A percentile compares a stretch with the other conserved stretches of the same genome.
These are phyloP conservation scores for Lindgomyces ingoldianus DNA, from an alignment of 495 filamentous ascomycete species.

Conservation along the genomic window DNA sequence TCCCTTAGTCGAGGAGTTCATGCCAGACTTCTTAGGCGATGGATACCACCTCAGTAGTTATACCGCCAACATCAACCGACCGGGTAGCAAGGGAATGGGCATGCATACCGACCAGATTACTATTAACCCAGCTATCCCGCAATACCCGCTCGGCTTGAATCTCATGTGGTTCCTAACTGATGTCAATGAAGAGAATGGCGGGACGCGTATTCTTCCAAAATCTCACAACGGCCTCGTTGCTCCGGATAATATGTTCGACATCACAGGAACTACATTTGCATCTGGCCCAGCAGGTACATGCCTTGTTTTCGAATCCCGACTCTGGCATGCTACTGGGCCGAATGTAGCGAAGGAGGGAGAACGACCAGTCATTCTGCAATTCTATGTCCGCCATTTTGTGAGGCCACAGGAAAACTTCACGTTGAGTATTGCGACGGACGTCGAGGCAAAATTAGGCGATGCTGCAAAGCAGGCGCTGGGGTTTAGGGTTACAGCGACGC, in stretches of 20 bases:
- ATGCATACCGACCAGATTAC: background rate
- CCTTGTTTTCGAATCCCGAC: slow-evolving; percentile 9
- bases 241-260: background rate
- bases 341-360: slow-evolving; percentile 14
- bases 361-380: slow-evolving; percentile 15
- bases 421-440: slow-evolving; percentile 9
- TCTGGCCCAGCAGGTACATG: slow-evolving; percentile 6
- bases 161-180: background rate
- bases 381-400: slow-evolving; percentile 16
- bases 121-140: background rate
- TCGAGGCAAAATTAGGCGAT: slow-evolving; percentile 1
- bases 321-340: slow-evolving; percentile 15
- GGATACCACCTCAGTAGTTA: slow-evolving; percentile 12
- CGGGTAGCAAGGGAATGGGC: slow-evolving; percentile 1
- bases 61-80: slow-evolving; percentile 21
- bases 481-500: slow-evolving; percentile 12
- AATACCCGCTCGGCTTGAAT: background rate
- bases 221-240: background rate
- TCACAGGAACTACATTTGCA: background rate
- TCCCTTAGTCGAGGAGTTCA: slow-evolving; percentile 13
- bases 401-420: slow-evolving; percentile 18
- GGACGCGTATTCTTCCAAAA: background rate
- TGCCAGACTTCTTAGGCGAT: slow-evolving; percentile 13
- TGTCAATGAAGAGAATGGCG: background rate
- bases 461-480: slow-evolving; percentile 5